phyloP scores from a whole-genome alignment of 805 yeast genomes.

The Sungouiozyma intestinalis region DNA sequence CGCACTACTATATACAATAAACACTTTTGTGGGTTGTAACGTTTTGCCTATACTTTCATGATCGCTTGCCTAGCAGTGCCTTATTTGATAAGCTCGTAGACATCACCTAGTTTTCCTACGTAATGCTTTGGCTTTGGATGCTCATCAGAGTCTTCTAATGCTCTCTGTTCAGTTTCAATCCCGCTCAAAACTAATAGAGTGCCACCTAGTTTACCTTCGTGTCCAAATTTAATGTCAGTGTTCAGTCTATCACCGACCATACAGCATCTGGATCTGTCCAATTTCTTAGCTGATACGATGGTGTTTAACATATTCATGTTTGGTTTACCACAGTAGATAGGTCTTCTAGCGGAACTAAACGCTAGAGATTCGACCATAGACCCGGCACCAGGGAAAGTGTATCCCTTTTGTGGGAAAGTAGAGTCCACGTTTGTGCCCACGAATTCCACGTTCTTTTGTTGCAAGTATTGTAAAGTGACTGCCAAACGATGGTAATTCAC shows the following conservation, averaged over 20 bases:
- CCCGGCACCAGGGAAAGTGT: constrained; percentile 90
- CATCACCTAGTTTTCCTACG: constrained; percentile 66
- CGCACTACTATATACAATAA: neutral
- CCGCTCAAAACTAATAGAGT: constrained; percentile 88
- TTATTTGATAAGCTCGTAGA: constrained; percentile 39
- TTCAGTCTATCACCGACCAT: constrained; percentile 96
- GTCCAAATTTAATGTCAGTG: constrained; percentile 90
- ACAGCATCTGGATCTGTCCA: constrained; percentile 52
- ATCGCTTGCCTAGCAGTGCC: neutral
- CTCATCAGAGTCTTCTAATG: constrained; percentile 29
- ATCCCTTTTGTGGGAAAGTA: constrained; percentile 84
- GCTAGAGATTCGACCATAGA: constrained; percentile 72
- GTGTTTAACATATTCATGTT: constrained; percentile 82
- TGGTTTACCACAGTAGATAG: constrained; percentile 91
- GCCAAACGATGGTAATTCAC: constrained; percentile 78
- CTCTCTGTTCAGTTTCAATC: constrained; percentile 65
- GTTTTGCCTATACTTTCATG: neutral
- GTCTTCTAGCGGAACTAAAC: constrained; percentile 67
- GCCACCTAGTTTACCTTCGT: constrained; percentile 67
- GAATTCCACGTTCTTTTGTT: constrained; percentile 51
- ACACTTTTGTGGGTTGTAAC: neutral
- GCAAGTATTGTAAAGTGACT: constrained; percentile 69
- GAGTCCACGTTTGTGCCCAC: constrained; percentile 93
- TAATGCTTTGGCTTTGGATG: constrained; percentile 51
- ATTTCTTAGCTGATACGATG: constrained; percentile 53